Base-by-base conservation (phyloP, 176 grass and related monocot genomes). In the Eleusine indica region DNA sequence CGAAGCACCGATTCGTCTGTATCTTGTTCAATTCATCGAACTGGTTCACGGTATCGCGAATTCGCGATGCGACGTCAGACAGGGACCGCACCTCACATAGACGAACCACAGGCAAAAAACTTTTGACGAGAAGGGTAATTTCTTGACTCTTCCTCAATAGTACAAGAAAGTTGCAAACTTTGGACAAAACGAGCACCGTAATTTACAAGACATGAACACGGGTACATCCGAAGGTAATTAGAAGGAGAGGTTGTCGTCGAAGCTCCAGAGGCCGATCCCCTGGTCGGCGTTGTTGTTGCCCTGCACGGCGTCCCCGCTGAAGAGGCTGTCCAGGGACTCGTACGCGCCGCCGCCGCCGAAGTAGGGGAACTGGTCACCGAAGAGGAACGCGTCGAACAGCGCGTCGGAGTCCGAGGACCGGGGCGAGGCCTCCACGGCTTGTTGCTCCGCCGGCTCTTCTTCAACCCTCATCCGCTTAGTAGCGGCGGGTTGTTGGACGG, bases 221-320 rank as follows among this genome's bases (percentile, higher is more conserved):
- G 18, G 0, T 25, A 18, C 18, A 57, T 3, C 19, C 13, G 22
- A 21, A 18, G 38, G 8, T 57, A 17, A 52, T 70, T 79, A 91
- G 29, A 53, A 90, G 9, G 84, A 91, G 10, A 90, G 28, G 80
- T 53, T 92, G 87, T 97, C 95, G 82, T 93, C 95, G 84, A 97
- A 97, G 87, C 84, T 94, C 95, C 95, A 97, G 37, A 97, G 89
- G 10, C 79, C 78, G 61, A 88, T 11, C 41, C 28, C 90, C 18
- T 53, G 38, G 28, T 82, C 80, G 63, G 46, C 47, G 60, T 0
- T 35, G 32, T 35, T 35, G 32, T 2, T 10, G 80, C 73, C 72
- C 74, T 94, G 92, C 73, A 73, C 81, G 19, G 74, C 79, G 82
- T 94, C 88, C 4, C 78, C 81, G 67, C 84, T 82, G 69, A 91